Conservation (phyloP, 2,329 filamentous ascomycete species). For the Pyricularia pennisetigena region DNA sequence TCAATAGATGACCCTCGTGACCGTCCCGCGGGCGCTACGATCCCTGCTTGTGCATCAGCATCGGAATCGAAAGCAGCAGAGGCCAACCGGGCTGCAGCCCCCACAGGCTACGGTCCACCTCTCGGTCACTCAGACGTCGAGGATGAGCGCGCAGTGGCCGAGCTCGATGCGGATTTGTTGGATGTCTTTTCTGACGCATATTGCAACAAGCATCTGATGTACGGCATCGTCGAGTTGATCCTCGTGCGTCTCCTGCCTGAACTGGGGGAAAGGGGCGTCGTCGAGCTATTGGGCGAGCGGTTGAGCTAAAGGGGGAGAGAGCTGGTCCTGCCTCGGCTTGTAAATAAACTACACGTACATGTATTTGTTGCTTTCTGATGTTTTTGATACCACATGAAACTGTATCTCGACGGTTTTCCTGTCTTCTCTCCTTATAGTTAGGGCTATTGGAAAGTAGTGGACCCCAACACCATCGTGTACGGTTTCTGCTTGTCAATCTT, state of each 20-base stretch:
- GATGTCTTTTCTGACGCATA: slow-evolving; percentile 73
- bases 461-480: background rate
- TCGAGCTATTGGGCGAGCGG: slow-evolving; percentile 65
- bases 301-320: slow-evolving; percentile 26
- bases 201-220: slow-evolving; percentile 87
- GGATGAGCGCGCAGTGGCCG: slow-evolving; percentile 39
- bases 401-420: background rate
- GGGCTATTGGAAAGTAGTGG: background rate
- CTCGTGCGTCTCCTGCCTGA: slow-evolving; percentile 81
- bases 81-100: slow-evolving; percentile 9
- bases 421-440: background rate
- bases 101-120: background rate
- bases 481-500: background rate
- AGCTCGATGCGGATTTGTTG: slow-evolving; percentile 56
- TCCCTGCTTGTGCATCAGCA: slow-evolving; percentile 4
- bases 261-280: slow-evolving; percentile 59
- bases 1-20: background rate
- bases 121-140: slow-evolving; percentile 15
- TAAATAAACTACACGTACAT: background rate
- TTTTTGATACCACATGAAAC: background rate
- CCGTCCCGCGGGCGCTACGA: slow-evolving; percentile 1
- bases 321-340: background rate
- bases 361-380: background rate
- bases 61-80: slow-evolving; percentile 7
- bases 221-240: slow-evolving; percentile 70